Base-by-base conservation (phyloP, 2,329 filamentous ascomycete species). In the Ramularia endophylla region DNA sequence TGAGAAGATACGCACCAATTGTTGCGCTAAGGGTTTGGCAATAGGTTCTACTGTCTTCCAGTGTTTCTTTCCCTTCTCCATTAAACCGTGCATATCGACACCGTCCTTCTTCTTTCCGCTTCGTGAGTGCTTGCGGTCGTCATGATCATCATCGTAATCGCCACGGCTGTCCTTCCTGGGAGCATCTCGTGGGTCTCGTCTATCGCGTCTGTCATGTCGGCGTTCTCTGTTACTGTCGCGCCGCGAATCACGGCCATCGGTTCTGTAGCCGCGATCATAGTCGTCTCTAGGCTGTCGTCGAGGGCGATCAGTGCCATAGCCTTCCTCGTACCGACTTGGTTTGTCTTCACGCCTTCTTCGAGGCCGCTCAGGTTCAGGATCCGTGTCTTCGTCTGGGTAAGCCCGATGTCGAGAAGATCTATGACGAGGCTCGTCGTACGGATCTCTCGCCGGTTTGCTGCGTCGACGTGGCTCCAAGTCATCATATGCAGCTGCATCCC, bases 11-110 rank as follows among this genome's bases (percentile, higher is more conserved):
- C n/a, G n/a, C n/a, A n/a, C n/a, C 35, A 60, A 32, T 27, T 56
- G 53, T 11, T 38, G 37, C 27, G 58, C 36, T 36, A 58, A 36
- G 8, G 57, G 57, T 46, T 58, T 60, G 13, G 57, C 57, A 13
- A 60, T 46, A 4, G 57, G 57, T 41, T 50, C 57, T 9, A 54
- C 56, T 17, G 47, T 58, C 32, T 54, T 45, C 56, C 56, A 60
- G 15, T 47, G 46, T 49, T 59, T 58, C 47, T 60, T 46, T 8
- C 57, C 54, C 46, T 53, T 56, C 41, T 57, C 41, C 30, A 59
- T 35, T 39, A 58, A 46, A 11, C 48, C 42, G 25, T 50, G 47
- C 22, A 56, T 41, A 27, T 56, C 51, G 25, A 36, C 38, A 15
- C 38, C 39, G 32, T 20, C 32, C 13, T 48, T 51, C 36, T 50